Percentiles rank a stretch among this genome's conserved stretches.
Conservation (phyloP, 202 grass and related monocot species). For the Alloteropsis angusta region DNA sequence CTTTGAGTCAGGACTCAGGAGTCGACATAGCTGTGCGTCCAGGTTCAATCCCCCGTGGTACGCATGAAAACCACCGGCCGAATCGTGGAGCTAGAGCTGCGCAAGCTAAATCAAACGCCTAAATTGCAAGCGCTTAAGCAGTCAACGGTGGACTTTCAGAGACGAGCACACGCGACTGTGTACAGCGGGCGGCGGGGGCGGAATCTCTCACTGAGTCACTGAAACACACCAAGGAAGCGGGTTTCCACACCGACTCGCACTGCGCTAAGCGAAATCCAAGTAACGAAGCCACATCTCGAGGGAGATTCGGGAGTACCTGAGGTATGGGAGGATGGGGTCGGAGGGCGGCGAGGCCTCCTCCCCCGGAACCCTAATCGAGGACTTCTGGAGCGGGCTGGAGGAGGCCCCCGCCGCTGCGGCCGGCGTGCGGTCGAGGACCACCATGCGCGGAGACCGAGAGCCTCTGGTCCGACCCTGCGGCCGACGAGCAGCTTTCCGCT, state of each 20-base stretch:
- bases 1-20: not conserved
- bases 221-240: not conserved
- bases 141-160: not conserved
- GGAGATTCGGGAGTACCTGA: slow-evolving; percentile 32
- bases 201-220: not conserved
- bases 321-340: slow-evolving; percentile 67
- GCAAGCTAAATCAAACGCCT: not conserved
- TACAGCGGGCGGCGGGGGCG: not conserved
- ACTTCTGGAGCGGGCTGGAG: slow-evolving; percentile 24
- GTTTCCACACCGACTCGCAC: not conserved
- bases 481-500: not conserved
- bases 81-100: not conserved
- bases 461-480: not conserved
- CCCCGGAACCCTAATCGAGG: slow-evolving; percentile 21
- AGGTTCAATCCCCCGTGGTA: not conserved
- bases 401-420: not conserved
- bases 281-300: not conserved
- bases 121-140: not conserved
- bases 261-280: not conserved
- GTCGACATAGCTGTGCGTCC: not conserved
- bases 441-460: slow-evolving; percentile 19
- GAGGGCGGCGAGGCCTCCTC: slow-evolving; percentile 10
- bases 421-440: slow-evolving; percentile 33
- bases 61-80: not conserved
- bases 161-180: not conserved